Conservation (phyloP, 257 asterid genomes). For the Lycium barbarum region DNA sequence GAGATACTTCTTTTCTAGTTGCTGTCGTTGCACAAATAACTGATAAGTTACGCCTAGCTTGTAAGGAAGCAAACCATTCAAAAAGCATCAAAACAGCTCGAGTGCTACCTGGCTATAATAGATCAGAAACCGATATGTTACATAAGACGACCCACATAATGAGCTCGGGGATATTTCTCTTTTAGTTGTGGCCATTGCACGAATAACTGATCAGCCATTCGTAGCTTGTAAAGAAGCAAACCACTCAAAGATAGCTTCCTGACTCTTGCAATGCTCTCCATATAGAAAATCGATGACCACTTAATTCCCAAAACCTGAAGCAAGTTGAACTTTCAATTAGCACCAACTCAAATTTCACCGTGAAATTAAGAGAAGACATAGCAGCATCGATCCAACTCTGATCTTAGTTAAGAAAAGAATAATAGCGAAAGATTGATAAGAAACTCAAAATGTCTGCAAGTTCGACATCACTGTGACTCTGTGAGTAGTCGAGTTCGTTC, state of each 20-base stretch:
- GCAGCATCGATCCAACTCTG: background rate
- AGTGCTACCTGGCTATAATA: background rate
- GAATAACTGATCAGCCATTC: constrained; percentile 83
- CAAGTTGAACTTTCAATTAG: constrained; percentile 24
- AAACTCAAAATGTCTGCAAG: background rate
- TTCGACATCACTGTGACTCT: background rate
- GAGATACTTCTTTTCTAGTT: constrained; percentile 73
- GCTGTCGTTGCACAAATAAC: constrained; percentile 92
- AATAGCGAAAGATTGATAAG: background rate
- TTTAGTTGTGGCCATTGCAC: constrained; percentile 95
- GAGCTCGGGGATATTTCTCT: constrained; percentile 77
- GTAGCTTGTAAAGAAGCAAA: constrained; percentile 75
- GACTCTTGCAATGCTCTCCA: constrained; percentile 97
- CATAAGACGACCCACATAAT: constrained; percentile 88
- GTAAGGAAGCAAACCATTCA: constrained; percentile 74
- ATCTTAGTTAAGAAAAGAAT: too few species aligned
- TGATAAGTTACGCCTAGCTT: constrained; percentile 82
- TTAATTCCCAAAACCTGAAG: constrained; percentile 71
- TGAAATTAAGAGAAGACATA: background rate
- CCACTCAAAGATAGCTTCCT: constrained; percentile 87
- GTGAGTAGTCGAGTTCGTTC: background rate
- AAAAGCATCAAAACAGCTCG: background rate
- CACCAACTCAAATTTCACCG: background rate
- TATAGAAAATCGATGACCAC: constrained; percentile 88
- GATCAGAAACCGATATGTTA: constrained; percentile 33